Percentiles rank a stretch among this genome's conserved stretches.
Conservation (phyloP, 768 basidiomycete species). For the Rhodocollybia butyracea region DNA sequence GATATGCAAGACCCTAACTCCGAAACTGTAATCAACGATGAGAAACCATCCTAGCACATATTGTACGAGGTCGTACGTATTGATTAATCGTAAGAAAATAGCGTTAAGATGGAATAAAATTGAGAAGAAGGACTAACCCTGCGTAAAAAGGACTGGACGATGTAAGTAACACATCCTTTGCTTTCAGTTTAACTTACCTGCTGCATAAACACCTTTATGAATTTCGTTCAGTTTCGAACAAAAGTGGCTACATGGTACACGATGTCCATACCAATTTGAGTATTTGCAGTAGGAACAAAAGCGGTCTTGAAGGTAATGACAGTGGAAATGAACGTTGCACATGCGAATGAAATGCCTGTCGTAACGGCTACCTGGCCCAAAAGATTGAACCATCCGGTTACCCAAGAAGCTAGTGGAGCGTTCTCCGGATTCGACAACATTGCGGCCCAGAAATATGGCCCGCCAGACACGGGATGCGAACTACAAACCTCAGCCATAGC, state of each 20-base stretch:
- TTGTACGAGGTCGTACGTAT: conserved; percentile 43
- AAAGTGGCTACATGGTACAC: not conserved
- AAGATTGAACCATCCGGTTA: conserved; percentile 74
- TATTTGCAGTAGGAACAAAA: conserved; percentile 56
- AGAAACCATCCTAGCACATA: not conserved
- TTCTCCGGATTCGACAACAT: conserved; percentile 58
- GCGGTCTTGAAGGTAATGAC: conserved; percentile 53
- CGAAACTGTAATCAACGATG: conserved; percentile 34
- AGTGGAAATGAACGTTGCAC: conserved; percentile 67
- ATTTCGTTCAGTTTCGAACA: not conserved
- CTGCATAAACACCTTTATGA: conserved; percentile 53
- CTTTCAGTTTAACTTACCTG: too few relatives aligned
- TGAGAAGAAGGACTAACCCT: conserved; percentile 36
- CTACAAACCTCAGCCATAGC: conserved; percentile 69
- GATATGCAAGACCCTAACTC: conserved; percentile 58
- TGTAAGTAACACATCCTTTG: too few relatives aligned
- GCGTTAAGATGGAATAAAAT: not conserved
- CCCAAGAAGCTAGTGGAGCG: conserved; percentile 70
- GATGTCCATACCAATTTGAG: conserved; percentile 50
- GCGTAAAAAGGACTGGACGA: conserved; percentile 63
- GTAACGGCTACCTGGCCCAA: conserved; percentile 77
- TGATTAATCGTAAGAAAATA: conserved; percentile 48
- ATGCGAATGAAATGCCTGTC: conserved; percentile 67
- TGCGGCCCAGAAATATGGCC: conserved; percentile 82
- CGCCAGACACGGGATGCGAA: conserved; percentile 69